Evolutionary conservation across 2,329 filamentous ascomycete genomes (phyloP), one percentile per base, ranked within the genome.

Genomic region (Clonostachys rhizophaga): DNA sequence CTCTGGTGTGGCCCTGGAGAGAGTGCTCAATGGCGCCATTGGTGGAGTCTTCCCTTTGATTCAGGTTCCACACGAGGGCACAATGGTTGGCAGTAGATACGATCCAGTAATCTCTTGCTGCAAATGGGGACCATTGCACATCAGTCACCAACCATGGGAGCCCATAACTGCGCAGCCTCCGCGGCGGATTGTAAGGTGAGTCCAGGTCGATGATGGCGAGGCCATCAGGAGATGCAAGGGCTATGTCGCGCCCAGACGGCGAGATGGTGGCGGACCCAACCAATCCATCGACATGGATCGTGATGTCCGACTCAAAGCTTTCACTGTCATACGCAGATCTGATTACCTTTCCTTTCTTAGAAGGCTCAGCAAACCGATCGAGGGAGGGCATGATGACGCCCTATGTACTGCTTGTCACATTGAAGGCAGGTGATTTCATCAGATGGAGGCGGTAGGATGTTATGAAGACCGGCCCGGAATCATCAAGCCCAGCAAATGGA

Each of bases 81-180:
- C 94, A 90, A 64, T 96, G 91, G 63, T 96, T 96, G 16, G 91
- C 92, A 1, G 91, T 96, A 49, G 90, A 95, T 35, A 90, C 89
- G 16, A 96, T 87, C 91, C 92, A 96, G 58, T 91, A 91, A 63
- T 95, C 89, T 43, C 91, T 82, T 17, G 81, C 83, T 12, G 91
- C 88, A 63, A 96, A 96, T 1, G 92, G 92, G 11, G 90, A 96
- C 92, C 92, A 96, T 66, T 96, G 92, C 33, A 96, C 91, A 65
- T 96, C 92, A 11, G 92, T 91, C 6, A 96, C 91, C 45, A 95
- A 84, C 90, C 91, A 96, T n/a, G 89, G 87, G 40, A 90, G 84
- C 47, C 89, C 87, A 66, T 95, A 89, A 52, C 87, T 87, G 55
- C 77, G 79, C 43, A 96, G 77, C 58, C 91, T 86, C 16, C 91